Conservation (phyloP, 1,139 yeast species). For the Candida sanyaensis region DNA sequence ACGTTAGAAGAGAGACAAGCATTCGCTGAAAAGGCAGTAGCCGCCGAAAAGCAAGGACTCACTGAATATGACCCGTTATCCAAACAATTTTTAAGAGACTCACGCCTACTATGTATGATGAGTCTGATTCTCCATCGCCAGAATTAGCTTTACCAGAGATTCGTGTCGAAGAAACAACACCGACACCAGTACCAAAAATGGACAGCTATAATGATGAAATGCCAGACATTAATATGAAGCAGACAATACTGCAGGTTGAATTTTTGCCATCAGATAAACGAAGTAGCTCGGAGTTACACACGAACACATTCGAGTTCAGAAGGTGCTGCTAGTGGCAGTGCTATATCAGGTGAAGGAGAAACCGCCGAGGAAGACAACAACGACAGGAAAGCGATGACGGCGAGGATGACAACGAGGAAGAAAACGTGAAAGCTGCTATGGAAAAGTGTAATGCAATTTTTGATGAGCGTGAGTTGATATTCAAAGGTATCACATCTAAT, state of each 20-base stretch:
- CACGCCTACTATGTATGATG: slow-evolving; percentile 1
- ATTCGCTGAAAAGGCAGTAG: neutral
- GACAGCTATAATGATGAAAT: neutral
- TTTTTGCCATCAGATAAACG: slow-evolving; percentile 7
- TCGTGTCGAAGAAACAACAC: slow-evolving; percentile 5
- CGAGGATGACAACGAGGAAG: neutral
- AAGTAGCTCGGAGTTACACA: neutral
- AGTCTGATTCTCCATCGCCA: slow-evolving; percentile 3
- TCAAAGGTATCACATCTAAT: slow-evolving; percentile 8
- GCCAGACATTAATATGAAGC: slow-evolving; percentile 5
- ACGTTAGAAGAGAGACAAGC: slow-evolving; percentile 1
- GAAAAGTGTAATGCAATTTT: slow-evolving; percentile 6
- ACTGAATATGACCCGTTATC: slow-evolving; percentile 4
- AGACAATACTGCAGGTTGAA: slow-evolving; percentile 9
- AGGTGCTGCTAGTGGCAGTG: neutral
- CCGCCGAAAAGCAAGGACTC: neutral
- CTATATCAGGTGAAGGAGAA: neutral
- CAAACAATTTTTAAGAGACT: slow-evolving; percentile 18
- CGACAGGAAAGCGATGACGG: neutral
- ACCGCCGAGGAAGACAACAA: slow-evolving; percentile 3
- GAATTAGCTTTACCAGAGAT: slow-evolving; percentile 6
- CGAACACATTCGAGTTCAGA: slow-evolving; percentile 1
- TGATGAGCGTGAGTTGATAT: slow-evolving; percentile 14
- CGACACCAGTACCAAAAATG: neutral
- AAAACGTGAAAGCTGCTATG: neutral